Conservation (phyloP, 73 alveolate genomes). For the Breviolum minutum region DNA sequence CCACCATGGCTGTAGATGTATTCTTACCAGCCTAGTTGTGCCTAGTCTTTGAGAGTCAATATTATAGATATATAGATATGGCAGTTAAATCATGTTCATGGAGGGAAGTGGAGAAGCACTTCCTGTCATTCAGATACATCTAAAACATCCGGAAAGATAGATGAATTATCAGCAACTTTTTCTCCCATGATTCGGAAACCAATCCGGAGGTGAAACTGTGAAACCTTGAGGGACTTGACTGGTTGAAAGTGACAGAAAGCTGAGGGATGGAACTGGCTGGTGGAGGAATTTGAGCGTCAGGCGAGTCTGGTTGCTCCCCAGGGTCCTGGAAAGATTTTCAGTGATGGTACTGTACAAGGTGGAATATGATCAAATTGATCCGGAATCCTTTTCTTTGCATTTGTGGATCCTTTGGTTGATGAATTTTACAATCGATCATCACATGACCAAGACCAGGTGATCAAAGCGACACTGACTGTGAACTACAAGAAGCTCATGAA, state of each 20-base stretch:
- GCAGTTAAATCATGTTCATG: too few relatives aligned
- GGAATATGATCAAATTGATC: neutral
- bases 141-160: too few relatives aligned
- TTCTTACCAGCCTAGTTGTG: too few relatives aligned
- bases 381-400: neutral
- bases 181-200: too few relatives aligned
- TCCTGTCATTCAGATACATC: too few relatives aligned
- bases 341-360: neutral
- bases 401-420: neutral
- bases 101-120: too few relatives aligned
- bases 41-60: too few relatives aligned
- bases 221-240: neutral
- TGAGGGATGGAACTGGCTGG: slow-evolving; percentile 75
- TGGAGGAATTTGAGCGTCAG: slow-evolving; percentile 62
- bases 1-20: too few relatives aligned
- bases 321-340: neutral
- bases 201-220: neutral
- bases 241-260: neutral
- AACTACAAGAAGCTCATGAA: slow-evolving; percentile 47
- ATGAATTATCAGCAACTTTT: too few relatives aligned
- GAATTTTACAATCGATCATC: neutral
- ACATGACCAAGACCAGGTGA: slow-evolving; percentile 1
- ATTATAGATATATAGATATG: too few relatives aligned
- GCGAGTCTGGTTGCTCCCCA: neutral
- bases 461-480: slow-evolving; percentile 54